Evolutionary conservation across 192 early-diverging fungal species (phyloP).

Genomic region (Tieghemiomyces parasiticus): DNA sequence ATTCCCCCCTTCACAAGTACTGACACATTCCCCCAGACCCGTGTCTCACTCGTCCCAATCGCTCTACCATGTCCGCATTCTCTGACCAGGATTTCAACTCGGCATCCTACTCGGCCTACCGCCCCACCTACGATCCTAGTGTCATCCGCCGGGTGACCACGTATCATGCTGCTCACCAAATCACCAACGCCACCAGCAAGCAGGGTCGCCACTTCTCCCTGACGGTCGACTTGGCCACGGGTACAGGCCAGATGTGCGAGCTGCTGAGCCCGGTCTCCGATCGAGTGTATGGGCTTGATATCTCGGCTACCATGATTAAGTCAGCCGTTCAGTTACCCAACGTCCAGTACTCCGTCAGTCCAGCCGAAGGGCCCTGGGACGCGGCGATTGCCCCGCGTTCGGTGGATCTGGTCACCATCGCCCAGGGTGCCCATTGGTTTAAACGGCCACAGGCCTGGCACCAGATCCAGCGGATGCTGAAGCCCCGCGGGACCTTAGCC

Average conservation of each 20-base stretch:
- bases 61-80: conserved; percentile 18
- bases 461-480: conserved; percentile 24
- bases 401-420: conserved; percentile 25
- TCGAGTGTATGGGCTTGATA: conserved; percentile 23
- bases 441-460: conserved; percentile 16
- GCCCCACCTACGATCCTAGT: conserved; percentile 15
- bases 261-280: conserved; percentile 19
- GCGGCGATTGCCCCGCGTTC: conserved; percentile 12
- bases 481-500: conserved; percentile 21
- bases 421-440: conserved; percentile 27
- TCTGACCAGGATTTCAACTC: conserved; percentile 19
- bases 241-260: conserved; percentile 27
- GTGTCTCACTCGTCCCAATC: too few relatives aligned
- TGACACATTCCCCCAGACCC: too few relatives aligned
- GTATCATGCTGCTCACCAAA: too few relatives aligned
- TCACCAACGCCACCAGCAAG: too few relatives aligned
- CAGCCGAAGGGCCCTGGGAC: conserved; percentile 16
- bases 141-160: conserved; percentile 13
- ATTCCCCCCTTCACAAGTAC: too few relatives aligned
- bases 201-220: conserved; percentile 16
- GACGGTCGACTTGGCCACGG: conserved; percentile 28
- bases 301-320: conserved; percentile 25
- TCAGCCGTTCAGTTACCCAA: conserved; percentile 14
- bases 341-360: conserved; percentile 16
- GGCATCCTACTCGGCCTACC: conserved; percentile 16